Evolutionary conservation across 2,329 filamentous ascomycete genomes (phyloP).

Genomic region (Scedosporium boydii): DNA sequence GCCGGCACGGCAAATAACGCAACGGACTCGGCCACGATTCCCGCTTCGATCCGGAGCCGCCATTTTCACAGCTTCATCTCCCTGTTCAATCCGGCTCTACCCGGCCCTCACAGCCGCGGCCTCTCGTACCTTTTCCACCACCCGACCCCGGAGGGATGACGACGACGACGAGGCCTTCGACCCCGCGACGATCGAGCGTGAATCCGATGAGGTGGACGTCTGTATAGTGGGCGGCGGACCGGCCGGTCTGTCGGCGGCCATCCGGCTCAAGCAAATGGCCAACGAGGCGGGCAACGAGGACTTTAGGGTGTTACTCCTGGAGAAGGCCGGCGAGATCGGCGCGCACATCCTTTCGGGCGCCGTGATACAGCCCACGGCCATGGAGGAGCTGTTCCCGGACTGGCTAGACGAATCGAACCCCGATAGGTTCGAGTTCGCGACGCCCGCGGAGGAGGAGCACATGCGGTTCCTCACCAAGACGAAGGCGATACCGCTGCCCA

Average conservation of each 20-base stretch:
- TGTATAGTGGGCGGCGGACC: conserved; percentile 96
- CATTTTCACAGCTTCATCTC: not conserved
- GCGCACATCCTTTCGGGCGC: conserved; percentile 94
- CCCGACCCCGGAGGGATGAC: conserved; percentile 16
- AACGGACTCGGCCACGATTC: conserved; percentile 12
- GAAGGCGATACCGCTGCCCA: conserved; percentile 67
- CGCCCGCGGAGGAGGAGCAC: conserved; percentile 70
- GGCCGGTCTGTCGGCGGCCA: conserved; percentile 84
- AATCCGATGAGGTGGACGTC: conserved; percentile 89
- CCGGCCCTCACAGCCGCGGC: conserved; percentile 8
- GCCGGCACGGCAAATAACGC: conserved; percentile 2
- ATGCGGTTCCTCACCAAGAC: conserved; percentile 92
- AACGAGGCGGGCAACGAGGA: conserved; percentile 93
- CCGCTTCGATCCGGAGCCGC: conserved; percentile 9
- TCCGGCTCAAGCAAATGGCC: conserved; percentile 88
- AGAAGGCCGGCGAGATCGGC: conserved; percentile 91
- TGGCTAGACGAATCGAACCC: conserved; percentile 88
- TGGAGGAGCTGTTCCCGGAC: conserved; percentile 86
- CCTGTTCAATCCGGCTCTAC: not conserved
- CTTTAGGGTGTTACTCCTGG: conserved; percentile 83
- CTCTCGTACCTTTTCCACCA: conserved; percentile 27
- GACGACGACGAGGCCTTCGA: conserved; percentile 50
- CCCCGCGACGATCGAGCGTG: conserved; percentile 63
- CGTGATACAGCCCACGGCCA: conserved; percentile 79
- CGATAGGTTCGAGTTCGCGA: conserved; percentile 77